Conservation (phyloP, 176 grass and related monocot genomes). For the Triticum aestivum region DNA sequence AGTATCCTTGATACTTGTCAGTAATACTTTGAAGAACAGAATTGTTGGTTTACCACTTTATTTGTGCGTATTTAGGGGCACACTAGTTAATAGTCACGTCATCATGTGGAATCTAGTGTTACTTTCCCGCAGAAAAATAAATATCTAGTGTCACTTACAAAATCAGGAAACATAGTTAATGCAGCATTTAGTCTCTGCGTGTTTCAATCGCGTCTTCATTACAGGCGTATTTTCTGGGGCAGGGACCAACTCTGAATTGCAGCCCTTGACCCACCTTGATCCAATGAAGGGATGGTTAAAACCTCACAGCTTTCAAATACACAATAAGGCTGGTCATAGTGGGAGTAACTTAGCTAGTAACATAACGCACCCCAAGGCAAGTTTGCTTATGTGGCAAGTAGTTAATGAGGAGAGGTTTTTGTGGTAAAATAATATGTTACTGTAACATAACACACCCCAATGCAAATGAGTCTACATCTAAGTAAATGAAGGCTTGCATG, state of each 20-base stretch:
- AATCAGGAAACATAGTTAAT: not conserved
- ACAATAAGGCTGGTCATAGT: no score
- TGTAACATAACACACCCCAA: no score
- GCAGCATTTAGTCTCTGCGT: not conserved
- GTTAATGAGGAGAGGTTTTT: no score
- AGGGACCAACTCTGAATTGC: slow-evolving; percentile 2
- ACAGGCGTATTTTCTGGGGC: not conserved
- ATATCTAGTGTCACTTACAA: not conserved
- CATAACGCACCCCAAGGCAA: not conserved
- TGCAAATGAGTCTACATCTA: no score
- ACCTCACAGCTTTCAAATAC: not conserved
- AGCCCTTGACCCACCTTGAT: not conserved
- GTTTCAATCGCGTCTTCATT: not conserved
- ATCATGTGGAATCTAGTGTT: not conserved
- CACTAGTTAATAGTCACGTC: not conserved
- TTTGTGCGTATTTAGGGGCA: not conserved
- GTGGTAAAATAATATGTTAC: no score
- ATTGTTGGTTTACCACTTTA: slow-evolving; percentile 8
- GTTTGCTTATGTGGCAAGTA: no score
- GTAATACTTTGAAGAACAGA: slow-evolving; percentile 13
- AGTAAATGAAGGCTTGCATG: no score
- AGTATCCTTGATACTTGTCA: slow-evolving; percentile 31
- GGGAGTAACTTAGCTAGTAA: no score
- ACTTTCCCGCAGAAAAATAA: not conserved
- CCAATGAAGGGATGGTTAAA: not conserved